Evolutionary conservation across 1,284 basidiomycete genomes (phyloP), one percentile per base, ranked within the genome.

Genomic region (Wolfiporia cocos): DNA sequence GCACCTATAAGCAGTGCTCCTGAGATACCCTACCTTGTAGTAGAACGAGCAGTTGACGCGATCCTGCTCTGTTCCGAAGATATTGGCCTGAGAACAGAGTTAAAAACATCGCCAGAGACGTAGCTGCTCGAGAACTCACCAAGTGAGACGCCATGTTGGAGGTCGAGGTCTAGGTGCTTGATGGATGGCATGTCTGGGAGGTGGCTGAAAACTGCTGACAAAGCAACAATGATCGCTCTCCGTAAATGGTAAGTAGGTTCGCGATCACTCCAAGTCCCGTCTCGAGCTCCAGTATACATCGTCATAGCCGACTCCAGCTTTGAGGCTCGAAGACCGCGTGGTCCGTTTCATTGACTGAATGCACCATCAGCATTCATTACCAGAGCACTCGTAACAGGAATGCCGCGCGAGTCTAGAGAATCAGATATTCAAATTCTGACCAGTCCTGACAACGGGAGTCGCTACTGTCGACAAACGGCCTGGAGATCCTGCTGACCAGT

Each of bases 41-140:
- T 94, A 94, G 67, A 94, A 94, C 2, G 92, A 93, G 61, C 91
- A 94, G 58, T 94, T 94, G 46, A 93, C 92, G 55, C 91, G 86
- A 62, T 93, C 90, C 65, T 93, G 90, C 64, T 93, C 91, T 49
- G 86, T 87, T 57, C 86, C 85, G 58, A 90, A 89, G 56, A 90
- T 90, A 49, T 89, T 88, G 51, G 86, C 86, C 85, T 86, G 33
- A 1, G 35, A 5, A 40, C 10, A 26, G 6, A 42, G 42, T 42
- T 15, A 49, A 39, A 12, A n/a, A n/a, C n/a, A n/a, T n/a, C n/a
- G n/a, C n/a, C n/a, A n/a, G n/a, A n/a, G n/a, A n/a, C n/a, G n/a
- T n/a, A n/a, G n/a, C n/a, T n/a, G n/a, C n/a, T n/a, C n/a, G n/a
- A 22, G 12, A 1, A 49, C 71, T 24, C 50, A 80, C 76, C 64